Conservation (phyloP, 768 basidiomycete species). For the Amanita thiersii region DNA sequence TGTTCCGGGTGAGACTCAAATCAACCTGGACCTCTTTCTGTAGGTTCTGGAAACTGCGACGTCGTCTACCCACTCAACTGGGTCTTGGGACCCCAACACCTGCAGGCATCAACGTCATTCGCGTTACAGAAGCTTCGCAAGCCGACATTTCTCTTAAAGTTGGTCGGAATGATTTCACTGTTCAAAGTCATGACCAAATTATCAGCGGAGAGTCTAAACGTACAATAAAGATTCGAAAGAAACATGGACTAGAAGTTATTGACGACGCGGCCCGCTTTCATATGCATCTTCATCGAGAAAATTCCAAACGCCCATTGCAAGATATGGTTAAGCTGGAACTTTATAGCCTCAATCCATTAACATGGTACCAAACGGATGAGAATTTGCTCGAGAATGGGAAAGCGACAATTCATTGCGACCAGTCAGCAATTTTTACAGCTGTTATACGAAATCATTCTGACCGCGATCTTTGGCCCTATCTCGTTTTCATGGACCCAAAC, state of each 20-base stretch:
- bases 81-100: constrained; percentile 25
- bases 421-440: constrained; percentile 36
- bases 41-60: constrained; percentile 34
- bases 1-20: constrained; percentile 47
- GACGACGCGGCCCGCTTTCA: constrained; percentile 54
- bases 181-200: constrained; percentile 38
- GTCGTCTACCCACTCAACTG: constrained; percentile 24
- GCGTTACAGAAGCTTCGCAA: constrained; percentile 31
- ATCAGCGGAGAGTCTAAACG: constrained; percentile 26
- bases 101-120: constrained; percentile 33
- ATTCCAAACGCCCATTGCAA: constrained; percentile 36
- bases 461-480: constrained; percentile 53
- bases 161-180: constrained; percentile 26
- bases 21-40: constrained; percentile 37
- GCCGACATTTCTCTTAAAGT: constrained; percentile 47
- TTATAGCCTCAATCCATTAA: constrained; percentile 35
- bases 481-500: constrained; percentile 53
- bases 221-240: constrained; percentile 27
- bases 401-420: constrained; percentile 36
- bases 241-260: constrained; percentile 29
- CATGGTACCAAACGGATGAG: constrained; percentile 32
- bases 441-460: constrained; percentile 42
- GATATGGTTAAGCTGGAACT: constrained; percentile 46
- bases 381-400: constrained; percentile 41
- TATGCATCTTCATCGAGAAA: constrained; percentile 45